phyloP scores from a whole-genome alignment of 352 stramenopile genomes.

The Globisporangium rhizosaccharum region DNA sequence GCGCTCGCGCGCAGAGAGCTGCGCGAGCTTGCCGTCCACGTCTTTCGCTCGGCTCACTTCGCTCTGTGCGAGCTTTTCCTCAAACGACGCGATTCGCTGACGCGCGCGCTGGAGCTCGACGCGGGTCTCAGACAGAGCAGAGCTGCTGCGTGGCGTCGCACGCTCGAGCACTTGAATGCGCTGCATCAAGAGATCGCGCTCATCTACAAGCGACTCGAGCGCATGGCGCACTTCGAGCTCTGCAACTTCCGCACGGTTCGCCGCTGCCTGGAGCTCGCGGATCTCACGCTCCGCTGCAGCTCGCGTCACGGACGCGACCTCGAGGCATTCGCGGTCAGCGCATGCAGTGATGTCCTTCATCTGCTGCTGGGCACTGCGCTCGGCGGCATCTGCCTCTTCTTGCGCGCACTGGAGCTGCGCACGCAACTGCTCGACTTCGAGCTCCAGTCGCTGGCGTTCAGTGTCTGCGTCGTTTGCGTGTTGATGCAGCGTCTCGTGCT shows the following conservation, averaged over 20 bases:
- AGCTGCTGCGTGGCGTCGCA: conserved; percentile 9
- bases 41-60: conserved; percentile 28
- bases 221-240: conserved; percentile 9
- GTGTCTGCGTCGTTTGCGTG: neutral
- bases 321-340: conserved; percentile 5
- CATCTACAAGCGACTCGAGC: conserved; percentile 14
- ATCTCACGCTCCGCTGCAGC: conserved; percentile 5
- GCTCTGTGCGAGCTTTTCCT: conserved; percentile 31
- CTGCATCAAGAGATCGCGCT: conserved; percentile 20
- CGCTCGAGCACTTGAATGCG: conserved; percentile 11
- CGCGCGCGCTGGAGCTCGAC: conserved; percentile 52
- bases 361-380: neutral
- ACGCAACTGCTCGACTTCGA: neutral
- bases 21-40: conserved; percentile 25
- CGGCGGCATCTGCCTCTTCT: neutral
- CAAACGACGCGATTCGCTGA: conserved; percentile 37
- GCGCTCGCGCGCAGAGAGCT: conserved; percentile 29
- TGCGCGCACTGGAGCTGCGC: conserved; percentile 6
- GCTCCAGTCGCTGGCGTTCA: neutral
- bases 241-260: conserved; percentile 9
- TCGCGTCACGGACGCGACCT: conserved; percentile 4
- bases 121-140: conserved; percentile 25
- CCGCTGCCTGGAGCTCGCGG: conserved; percentile 7
- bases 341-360: neutral
- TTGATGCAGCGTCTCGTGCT: neutral